A percentile compares a stretch with the other conserved stretches of the same genome.
phyloP scores from a whole-genome alignment of 257 asterid genomes.

The Solanum neorickii region DNA sequence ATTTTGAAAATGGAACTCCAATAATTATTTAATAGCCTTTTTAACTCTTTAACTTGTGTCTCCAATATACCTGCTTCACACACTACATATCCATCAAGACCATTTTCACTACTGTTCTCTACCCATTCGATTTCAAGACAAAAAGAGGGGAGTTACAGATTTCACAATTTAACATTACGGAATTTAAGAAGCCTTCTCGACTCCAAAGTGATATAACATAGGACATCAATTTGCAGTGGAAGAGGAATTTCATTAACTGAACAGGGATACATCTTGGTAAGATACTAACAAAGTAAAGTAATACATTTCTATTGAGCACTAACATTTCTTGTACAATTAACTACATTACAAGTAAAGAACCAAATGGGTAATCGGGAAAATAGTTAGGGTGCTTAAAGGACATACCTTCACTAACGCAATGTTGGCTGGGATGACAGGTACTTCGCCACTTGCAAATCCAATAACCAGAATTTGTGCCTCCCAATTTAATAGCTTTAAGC shows the following conservation, averaged over 20 bases:
- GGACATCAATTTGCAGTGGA: background rate
- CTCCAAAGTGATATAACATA: background rate
- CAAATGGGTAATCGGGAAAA: background rate
- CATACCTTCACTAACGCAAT: conserved; percentile 92
- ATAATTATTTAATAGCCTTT: background rate
- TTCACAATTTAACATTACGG: background rate
- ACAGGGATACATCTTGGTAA: background rate
- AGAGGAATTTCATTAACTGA: background rate
- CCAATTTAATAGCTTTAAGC: conserved; percentile 73
- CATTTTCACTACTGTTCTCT: background rate
- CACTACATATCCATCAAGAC: background rate
- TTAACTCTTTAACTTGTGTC: background rate
- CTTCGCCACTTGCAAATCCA: conserved; percentile 95
- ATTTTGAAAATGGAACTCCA: background rate
- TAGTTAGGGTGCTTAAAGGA: background rate
- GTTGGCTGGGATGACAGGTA: conserved; percentile 74
- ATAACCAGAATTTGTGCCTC: conserved; percentile 90
- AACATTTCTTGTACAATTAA: background rate
- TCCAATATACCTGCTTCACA: background rate
- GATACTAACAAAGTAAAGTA: background rate
- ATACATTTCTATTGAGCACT: background rate
- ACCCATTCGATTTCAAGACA: background rate
- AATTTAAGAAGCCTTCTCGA: background rate
- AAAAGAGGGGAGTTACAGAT: background rate
- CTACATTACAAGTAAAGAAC: background rate